These are phyloP conservation scores for Leucocoprinus leucothites DNA, from an alignment of 768 basidiomycete genomes.

Conservation along the genomic window DNA sequence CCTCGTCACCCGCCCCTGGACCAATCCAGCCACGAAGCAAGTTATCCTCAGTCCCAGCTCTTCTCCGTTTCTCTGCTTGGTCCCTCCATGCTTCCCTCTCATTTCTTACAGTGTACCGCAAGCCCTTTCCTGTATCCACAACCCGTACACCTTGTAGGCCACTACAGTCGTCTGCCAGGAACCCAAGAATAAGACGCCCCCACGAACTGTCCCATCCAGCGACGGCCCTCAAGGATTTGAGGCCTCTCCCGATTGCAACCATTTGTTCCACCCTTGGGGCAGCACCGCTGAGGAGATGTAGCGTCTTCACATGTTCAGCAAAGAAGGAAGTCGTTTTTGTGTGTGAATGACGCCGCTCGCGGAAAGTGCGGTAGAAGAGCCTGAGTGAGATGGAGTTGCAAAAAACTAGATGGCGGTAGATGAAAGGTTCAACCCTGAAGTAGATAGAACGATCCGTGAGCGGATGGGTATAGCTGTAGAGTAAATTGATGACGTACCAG, in stretches of 20 bases:
- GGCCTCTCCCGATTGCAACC: background rate
- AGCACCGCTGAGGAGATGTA: background rate
- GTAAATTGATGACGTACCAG: background rate
- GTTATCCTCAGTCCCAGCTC: background rate
- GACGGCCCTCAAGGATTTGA: background rate
- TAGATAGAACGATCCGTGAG: background rate
- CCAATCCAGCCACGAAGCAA: background rate
- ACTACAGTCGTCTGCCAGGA: background rate
- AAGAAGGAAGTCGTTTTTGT: conserved; percentile 6
- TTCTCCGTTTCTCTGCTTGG: background rate
- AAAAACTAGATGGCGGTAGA: conserved; percentile 5
- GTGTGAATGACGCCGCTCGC: background rate
- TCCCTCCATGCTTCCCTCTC: background rate
- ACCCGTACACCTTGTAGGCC: background rate
- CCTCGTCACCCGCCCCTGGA: background rate
- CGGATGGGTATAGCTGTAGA: background rate
- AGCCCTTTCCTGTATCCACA: no score
- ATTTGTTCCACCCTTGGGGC: background rate
- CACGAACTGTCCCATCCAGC: conserved; percentile 8
- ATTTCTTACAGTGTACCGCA: background rate
- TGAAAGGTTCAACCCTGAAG: conserved; percentile 9
- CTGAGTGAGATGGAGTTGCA: background rate
- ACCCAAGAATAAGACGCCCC: background rate
- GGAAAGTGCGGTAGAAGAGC: conserved; percentile 10
- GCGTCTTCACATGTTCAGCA: conserved; percentile 2